Conservation (phyloP, 1,139 yeast genomes). For the Taiozyma sp. region DNA sequence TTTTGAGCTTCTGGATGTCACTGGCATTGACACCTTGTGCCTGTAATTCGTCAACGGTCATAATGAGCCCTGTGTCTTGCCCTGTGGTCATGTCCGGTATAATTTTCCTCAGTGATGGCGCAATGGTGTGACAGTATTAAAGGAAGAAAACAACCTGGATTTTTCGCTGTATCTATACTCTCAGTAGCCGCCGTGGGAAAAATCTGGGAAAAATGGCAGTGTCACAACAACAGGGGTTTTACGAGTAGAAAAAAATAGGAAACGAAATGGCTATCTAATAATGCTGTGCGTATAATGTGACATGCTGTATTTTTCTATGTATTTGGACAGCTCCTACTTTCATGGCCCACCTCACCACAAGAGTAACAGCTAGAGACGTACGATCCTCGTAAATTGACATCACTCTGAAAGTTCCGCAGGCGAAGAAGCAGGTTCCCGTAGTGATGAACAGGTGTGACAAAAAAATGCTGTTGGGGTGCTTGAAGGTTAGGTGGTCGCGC, state of each 20-base stretch:
- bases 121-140: background rate
- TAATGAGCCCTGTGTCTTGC: conserved; percentile 17
- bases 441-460: conserved; percentile 2
- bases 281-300: background rate
- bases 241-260: background rate
- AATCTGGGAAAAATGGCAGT: no score
- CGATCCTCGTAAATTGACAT: background rate
- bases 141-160: background rate
- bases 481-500: conserved; percentile 3
- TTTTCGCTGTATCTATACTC: background rate
- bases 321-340: conserved; percentile 9
- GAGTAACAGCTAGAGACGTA: conserved; percentile 6
- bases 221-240: background rate
- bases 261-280: background rate
- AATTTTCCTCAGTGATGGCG: background rate
- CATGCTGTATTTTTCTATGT: background rate
- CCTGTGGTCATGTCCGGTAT: conserved; percentile 10
- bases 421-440: conserved; percentile 5
- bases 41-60: conserved; percentile 51
- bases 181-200: background rate
- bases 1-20: conserved; percentile 48
- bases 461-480: background rate
- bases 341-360: conserved; percentile 15
- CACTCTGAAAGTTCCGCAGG: conserved; percentile 2
- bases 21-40: conserved; percentile 54